Evolutionary conservation across 2,329 filamentous ascomycete species (phyloP), one percentile per base, ranked within the genome.

Genomic region (Stemphylium vesicarium): DNA sequence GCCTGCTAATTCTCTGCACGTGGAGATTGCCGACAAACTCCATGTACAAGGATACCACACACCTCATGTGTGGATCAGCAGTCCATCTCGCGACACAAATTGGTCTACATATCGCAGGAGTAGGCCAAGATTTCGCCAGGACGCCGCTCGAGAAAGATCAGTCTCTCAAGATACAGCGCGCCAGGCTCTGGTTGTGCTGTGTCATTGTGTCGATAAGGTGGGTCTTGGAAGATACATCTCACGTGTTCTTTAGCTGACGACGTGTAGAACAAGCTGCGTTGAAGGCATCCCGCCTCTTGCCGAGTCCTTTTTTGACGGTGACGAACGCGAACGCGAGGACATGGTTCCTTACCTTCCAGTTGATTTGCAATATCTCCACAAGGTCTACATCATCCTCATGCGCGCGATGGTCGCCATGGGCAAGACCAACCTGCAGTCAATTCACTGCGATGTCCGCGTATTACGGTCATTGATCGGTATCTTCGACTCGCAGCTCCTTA

Each of bases 21-120:
- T 78, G 76, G 76, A 70, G 75, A 3, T 57, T 78, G 24, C 76
- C 76, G 7, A 74, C 76, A 10, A 76, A 75, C 39, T 77, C 74
- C 26, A 76, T 75, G 70, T 75, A 74, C 59, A 75, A 75, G 37
- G 75, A 77, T 41, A 72, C 74, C 55, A 75, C 72, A n/a, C 70
- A 74, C 52, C 66, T 77, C 13, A 66, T 78, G 44, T 75, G 71
- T 56, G 76, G 76, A 15, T 75, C 75, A 13, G 75, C 76, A 29
- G 65, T 77, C 3, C 75, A 78, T 53, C 59, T 78, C 11, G 76
- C 76, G 15, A 77, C 75, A 12, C 75, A 77, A 51, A 76, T 77
- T 42, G 76, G 76, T 4, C 63, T 78, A 6, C 75, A 78, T 49
- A 70, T 78, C 15, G 63, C 69, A 7, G 74, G 75, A 9, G 68